Percentiles rank a stretch among this genome's conserved stretches.
Evolutionary conservation across 345 rosid species (phyloP).

Genomic region (Hibiscus tridactylites): DNA sequence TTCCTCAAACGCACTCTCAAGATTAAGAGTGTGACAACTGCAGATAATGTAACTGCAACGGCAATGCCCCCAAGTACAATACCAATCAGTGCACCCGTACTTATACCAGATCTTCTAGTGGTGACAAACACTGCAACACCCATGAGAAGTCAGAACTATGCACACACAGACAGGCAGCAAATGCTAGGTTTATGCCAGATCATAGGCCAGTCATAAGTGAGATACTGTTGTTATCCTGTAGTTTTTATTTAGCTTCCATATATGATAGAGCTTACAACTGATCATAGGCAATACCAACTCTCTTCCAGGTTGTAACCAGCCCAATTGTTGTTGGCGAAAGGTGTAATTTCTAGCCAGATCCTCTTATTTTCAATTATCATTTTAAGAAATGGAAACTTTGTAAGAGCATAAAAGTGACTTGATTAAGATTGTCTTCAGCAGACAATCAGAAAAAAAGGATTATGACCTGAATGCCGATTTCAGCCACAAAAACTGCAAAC

Average conservation of each 20-base stretch:
- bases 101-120: constrained; percentile 32
- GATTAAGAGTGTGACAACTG: constrained; percentile 26
- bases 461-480: neutral
- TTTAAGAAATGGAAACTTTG: neutral
- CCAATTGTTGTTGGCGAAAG: neutral
- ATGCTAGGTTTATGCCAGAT: neutral
- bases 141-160: constrained; percentile 7
- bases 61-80: constrained; percentile 63
- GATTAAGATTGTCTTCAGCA: neutral
- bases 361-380: neutral
- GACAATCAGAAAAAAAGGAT: neutral
- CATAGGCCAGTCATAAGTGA: neutral
- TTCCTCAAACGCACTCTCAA: constrained; percentile 38
- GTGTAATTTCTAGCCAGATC: neutral
- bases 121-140: constrained; percentile 29
- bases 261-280: neutral
- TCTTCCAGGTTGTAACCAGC: neutral
- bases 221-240: neutral
- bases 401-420: neutral
- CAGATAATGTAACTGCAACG: constrained; percentile 44
- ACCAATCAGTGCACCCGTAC: constrained; percentile 58
- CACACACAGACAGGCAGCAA: neutral
- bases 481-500: neutral
- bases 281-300: neutral
- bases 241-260: neutral